phyloP scores from a whole-genome alignment of 2,329 filamentous ascomycete genomes.

The Raffaelea ambrosiae region DNA sequence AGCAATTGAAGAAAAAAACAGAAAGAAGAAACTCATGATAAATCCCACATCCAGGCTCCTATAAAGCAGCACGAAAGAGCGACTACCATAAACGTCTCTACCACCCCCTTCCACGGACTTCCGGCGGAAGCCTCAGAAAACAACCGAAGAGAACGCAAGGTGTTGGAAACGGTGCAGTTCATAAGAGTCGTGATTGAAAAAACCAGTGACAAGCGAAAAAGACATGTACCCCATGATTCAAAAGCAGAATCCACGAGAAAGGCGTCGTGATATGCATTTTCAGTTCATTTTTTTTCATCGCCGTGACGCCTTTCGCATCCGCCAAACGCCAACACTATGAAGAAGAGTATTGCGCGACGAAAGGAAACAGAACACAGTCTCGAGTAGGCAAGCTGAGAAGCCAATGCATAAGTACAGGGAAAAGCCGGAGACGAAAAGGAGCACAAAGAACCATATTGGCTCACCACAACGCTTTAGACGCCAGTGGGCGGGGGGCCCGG shows the following conservation, averaged over 20 bases:
- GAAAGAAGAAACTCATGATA: constrained; percentile 4
- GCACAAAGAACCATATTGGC: not conserved
- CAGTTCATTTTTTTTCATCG: constrained; percentile 11
- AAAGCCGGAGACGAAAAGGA: not conserved
- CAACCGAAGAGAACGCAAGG: constrained; percentile 1
- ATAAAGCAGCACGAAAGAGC: constrained; percentile 7
- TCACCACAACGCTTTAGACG: constrained; percentile 11
- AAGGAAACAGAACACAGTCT: constrained; percentile 8
- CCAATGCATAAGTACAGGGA: too few species aligned
- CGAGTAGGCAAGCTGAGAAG: too few species aligned
- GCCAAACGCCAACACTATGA: constrained; percentile 17
- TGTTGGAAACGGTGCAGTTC: constrained; percentile 5
- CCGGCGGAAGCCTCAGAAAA: constrained; percentile 1
- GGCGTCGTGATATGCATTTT: constrained; percentile 8
- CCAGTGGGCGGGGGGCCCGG: constrained; percentile 16
- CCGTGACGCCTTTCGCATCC: constrained; percentile 14
- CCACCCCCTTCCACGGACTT: constrained; percentile 6
- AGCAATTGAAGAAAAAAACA: constrained; percentile 1
- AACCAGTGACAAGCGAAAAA: constrained; percentile 1
- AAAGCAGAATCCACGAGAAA: constrained; percentile 7
- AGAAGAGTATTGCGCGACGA: constrained; percentile 16
- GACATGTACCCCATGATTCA: constrained; percentile 4
- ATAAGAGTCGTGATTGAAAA: constrained; percentile 6
- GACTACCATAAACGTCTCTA: constrained; percentile 6
- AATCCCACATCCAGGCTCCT: constrained; percentile 7